Base-by-base conservation (phyloP, 2,329 filamentous ascomycete genomes). In the Hypocreales sp. region DNA sequence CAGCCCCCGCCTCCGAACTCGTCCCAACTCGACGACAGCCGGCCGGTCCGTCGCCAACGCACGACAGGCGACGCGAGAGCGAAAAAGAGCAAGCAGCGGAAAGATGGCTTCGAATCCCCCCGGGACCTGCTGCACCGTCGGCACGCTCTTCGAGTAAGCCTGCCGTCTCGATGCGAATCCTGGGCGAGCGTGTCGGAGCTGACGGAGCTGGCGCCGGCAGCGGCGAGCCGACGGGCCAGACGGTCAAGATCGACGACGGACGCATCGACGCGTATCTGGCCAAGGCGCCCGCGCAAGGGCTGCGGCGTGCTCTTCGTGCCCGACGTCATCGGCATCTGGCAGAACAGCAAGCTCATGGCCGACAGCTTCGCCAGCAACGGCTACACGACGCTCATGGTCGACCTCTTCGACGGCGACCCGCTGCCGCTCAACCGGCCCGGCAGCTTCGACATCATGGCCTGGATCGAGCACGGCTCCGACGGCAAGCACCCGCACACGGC, bases 51-150 rank as follows among this genome's bases (percentile, higher is more conserved):
- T n/a, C n/a, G n/a, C n/a, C n/a, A n/a, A n/a, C n/a, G n/a, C n/a
- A n/a, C n/a, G n/a, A n/a, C n/a, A n/a, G n/a, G n/a, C n/a, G n/a
- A n/a, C n/a, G n/a, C n/a, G n/a, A n/a, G n/a, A n/a, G n/a, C n/a
- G n/a, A n/a, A n/a, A n/a, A n/a, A n/a, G n/a, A n/a, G n/a, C n/a
- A n/a, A n/a, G n/a, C n/a, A n/a, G n/a, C n/a, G n/a, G n/a, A n/a
- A 13, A 14, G 19, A 71, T 71, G 66, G 60, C 66, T 20, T 71
- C 66, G 4, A 55, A 66, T 39, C 55, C 58, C 29, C 64, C 65
- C 9, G 60, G 42, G 30, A 39, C 51, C 29, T 72, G 67, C 58
- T 72, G 67, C 51, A 53, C 53, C 18, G 39, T 59, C 29, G 66
- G 64, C 32, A 49, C 63, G 33, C 61, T 56, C 44, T 64, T 68